phyloP scores from a whole-genome alignment of 306 rosid species.

The Acmispon strigosus region DNA sequence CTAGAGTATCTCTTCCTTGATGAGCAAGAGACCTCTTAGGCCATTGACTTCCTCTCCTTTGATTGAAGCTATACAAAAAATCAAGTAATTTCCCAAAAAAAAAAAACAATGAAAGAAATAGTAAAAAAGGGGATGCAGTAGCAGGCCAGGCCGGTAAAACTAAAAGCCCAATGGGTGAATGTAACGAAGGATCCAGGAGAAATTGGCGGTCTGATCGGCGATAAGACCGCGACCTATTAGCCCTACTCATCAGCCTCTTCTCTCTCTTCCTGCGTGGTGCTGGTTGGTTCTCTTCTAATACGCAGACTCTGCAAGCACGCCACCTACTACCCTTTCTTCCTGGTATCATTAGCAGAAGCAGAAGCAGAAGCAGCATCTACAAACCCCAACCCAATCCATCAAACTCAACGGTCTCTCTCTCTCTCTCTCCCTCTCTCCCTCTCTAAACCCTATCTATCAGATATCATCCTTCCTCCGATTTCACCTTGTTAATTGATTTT shows the following conservation, averaged over 20 bases:
- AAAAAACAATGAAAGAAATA: too few species aligned
- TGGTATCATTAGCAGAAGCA: neutral
- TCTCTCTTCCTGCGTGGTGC: neutral
- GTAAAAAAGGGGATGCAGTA: too few species aligned
- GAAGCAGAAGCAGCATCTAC: neutral
- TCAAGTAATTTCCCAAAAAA: too few species aligned
- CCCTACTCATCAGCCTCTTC: conserved; percentile 34
- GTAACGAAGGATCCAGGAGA: neutral
- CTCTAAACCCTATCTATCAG: conserved; percentile 21
- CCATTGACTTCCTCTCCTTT: too few species aligned
- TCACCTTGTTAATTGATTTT: neutral
- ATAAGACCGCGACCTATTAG: conserved; percentile 40
- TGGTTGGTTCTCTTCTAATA: neutral
- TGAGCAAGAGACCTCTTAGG: too few species aligned
- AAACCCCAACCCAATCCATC: neutral
- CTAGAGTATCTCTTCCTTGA: too few species aligned
- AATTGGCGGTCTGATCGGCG: conserved; percentile 51
- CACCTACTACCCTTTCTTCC: neutral
- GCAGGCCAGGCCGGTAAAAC: too few species aligned
- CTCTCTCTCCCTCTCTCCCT: neutral
- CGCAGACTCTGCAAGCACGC: neutral
- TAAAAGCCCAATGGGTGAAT: conserved; percentile 3
- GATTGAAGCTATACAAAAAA: too few species aligned
- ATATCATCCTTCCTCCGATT: neutral
- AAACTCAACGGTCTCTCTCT: neutral